Evolutionary conservation across 192 early-diverging fungal species (phyloP).

Genomic region (Backusella australiensis): DNA sequence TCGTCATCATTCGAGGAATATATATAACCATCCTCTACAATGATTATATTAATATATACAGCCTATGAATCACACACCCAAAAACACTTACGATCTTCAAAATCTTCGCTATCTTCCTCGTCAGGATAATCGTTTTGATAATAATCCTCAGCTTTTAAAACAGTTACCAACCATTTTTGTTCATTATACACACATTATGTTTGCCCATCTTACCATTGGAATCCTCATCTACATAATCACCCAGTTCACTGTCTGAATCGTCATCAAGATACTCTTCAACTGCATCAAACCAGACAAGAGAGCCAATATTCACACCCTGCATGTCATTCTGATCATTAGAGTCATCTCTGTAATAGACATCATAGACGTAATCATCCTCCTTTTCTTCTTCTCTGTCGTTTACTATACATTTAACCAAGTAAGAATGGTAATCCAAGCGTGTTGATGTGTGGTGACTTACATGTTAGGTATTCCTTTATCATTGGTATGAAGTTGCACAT

Average conservation of each 20-base stretch:
- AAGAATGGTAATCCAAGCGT: background rate
- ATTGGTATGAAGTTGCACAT: constrained; percentile 70
- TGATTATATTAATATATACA: background rate
- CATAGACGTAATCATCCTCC: constrained; percentile 71
- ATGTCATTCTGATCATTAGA: constrained; percentile 25
- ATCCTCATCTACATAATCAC: constrained; percentile 54
- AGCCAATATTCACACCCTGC: constrained; percentile 35
- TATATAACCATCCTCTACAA: background rate
- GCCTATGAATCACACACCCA: background rate
- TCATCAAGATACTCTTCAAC: constrained; percentile 40
- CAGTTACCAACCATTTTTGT: background rate
- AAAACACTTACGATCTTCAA: constrained; percentile 37
- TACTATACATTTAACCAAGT: background rate
- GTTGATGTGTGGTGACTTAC: constrained; percentile 22
- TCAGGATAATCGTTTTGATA: constrained; percentile 82
- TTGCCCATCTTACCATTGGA: constrained; percentile 48
- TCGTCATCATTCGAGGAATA: background rate
- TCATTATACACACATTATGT: background rate
- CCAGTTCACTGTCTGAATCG: constrained; percentile 29
- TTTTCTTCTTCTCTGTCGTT: constrained; percentile 16
- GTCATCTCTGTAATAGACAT: constrained; percentile 67
- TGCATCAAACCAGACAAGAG: constrained; percentile 53
- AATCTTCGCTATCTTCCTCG: constrained; percentile 47
- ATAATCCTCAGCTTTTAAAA: constrained; percentile 64
- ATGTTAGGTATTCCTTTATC: constrained; percentile 61